phyloP scores from a whole-genome alignment of 2,329 filamentous ascomycete genomes.

The Colletotrichum cuscutae region DNA sequence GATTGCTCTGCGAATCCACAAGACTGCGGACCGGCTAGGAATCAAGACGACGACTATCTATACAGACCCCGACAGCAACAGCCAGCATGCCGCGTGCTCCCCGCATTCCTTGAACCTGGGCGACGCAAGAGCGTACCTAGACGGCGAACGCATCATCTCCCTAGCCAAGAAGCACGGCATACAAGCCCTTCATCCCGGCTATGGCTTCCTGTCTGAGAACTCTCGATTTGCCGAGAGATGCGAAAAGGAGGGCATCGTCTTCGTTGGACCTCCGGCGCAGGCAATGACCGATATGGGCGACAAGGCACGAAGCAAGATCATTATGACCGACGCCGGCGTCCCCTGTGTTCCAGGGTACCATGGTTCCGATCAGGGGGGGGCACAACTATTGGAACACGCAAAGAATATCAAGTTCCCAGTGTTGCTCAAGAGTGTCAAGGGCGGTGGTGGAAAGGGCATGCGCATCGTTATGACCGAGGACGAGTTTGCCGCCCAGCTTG shows the following conservation, averaged over 20 bases:
- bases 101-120: constrained; percentile 87
- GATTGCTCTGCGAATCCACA: constrained; percentile 92
- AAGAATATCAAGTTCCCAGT: constrained; percentile 76
- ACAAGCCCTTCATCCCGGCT: constrained; percentile 93
- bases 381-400: constrained; percentile 73
- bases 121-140: constrained; percentile 86
- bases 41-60: constrained; percentile 95
- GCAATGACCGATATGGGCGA: constrained; percentile 93
- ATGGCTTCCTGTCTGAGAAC: constrained; percentile 96
- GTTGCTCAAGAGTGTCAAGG: constrained; percentile 82
- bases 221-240: constrained; percentile 89
- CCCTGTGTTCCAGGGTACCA: constrained; percentile 98
- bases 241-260: constrained; percentile 88
- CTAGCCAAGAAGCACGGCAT: constrained; percentile 89
- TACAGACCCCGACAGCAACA: constrained; percentile 87
- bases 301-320: constrained; percentile 93
- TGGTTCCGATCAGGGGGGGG: constrained; percentile 80
- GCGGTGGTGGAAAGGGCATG: constrained; percentile 88
- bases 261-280: constrained; percentile 88
- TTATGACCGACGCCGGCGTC: constrained; percentile 95
- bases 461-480: constrained; percentile 75
- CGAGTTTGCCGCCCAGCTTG: constrained; percentile 77
- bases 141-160: constrained; percentile 90
- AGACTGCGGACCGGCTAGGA: constrained; percentile 87
- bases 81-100: constrained; percentile 89